Percentiles rank a stretch among this genome's conserved stretches.
Evolutionary conservation across 2,329 filamentous ascomycete species (phyloP).

Genomic region (Venturia nashicola): DNA sequence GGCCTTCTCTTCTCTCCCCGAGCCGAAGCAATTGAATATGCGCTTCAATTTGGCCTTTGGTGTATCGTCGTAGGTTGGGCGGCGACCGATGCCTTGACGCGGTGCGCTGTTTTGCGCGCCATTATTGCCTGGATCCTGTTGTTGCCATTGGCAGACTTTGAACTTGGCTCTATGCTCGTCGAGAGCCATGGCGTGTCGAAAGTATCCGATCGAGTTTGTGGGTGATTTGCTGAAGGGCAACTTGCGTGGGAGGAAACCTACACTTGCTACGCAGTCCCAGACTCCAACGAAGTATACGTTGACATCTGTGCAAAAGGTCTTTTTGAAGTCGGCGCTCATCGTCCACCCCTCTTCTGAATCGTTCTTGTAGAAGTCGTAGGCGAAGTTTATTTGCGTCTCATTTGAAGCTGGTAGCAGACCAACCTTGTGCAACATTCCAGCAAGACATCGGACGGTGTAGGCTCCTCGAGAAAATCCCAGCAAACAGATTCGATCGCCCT

Average conservation of each 20-base stretch:
- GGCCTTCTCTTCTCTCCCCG: not conserved
- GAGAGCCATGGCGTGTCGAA: conserved; percentile 33
- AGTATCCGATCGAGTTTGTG: conserved; percentile 24
- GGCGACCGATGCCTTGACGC: not conserved
- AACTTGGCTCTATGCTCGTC: conserved; percentile 34
- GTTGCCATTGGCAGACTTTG: conserved; percentile 27
- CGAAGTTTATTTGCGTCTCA: conserved; percentile 27
- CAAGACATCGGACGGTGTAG: conserved; percentile 29
- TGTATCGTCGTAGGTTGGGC: conserved; percentile 11
- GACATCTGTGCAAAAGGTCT: conserved; percentile 32
- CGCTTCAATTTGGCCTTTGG: conserved; percentile 9
- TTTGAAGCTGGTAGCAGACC: conserved; percentile 24
- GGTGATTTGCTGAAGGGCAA: conserved; percentile 27
- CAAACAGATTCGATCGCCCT: conserved; percentile 26
- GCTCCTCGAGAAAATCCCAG: conserved; percentile 27
- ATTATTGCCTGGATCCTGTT: conserved; percentile 17
- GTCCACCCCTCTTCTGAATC: conserved; percentile 27
- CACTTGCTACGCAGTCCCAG: conserved; percentile 30
- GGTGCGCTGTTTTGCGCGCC: conserved; percentile 1
- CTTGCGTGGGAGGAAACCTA: conserved; percentile 29
- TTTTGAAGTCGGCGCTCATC: conserved; percentile 31
- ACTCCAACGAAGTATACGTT: conserved; percentile 32
- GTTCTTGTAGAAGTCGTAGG: conserved; percentile 33
- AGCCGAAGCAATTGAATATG: not conserved
- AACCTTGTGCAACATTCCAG: conserved; percentile 32